Evolutionary conservation across 2,329 filamentous ascomycete species (phyloP).

Genomic region (Xylariaceae sp.): DNA sequence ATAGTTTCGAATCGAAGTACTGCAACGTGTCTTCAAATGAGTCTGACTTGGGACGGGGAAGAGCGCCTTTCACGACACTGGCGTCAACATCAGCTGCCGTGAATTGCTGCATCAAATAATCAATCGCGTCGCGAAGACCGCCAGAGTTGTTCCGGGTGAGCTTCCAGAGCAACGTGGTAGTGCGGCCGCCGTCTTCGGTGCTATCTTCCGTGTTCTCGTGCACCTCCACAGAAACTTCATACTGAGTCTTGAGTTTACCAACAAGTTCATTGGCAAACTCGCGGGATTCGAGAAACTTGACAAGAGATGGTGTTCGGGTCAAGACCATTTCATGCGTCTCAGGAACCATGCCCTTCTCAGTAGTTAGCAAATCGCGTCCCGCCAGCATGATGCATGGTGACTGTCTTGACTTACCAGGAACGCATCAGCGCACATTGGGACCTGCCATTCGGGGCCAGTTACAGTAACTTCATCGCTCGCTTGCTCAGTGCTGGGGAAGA

Average conservation of each 20-base stretch:
- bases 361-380: slow-evolving; percentile 28
- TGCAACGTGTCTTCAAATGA: slow-evolving; percentile 96
- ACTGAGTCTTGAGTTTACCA: slow-evolving; percentile 80
- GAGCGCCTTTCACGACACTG: slow-evolving; percentile 83
- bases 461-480: slow-evolving; percentile 95
- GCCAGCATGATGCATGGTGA: neutral
- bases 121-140: slow-evolving; percentile 89
- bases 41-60: slow-evolving; percentile 96
- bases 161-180: slow-evolving; percentile 63
- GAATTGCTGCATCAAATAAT: slow-evolving; percentile 82
- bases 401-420: slow-evolving; percentile 59
- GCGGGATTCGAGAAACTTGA: slow-evolving; percentile 73
- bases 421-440: slow-evolving; percentile 92
- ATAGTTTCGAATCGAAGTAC: slow-evolving; percentile 93
- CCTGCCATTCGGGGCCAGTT: slow-evolving; percentile 95
- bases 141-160: slow-evolving; percentile 98
- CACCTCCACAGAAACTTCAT: slow-evolving; percentile 81
- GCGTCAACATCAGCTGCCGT: slow-evolving; percentile 86
- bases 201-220: slow-evolving; percentile 57
- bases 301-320: slow-evolving; percentile 67
- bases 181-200: slow-evolving; percentile 53
- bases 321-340: slow-evolving; percentile 91
- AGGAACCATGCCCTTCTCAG: slow-evolving; percentile 79
- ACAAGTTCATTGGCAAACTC: slow-evolving; percentile 77
- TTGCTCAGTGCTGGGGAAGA: slow-evolving; percentile 94